Evolutionary conservation across 371 early-diverging fungal species (phyloP), one percentile per base, ranked within the genome.

Genomic region (Syncephalastrum contaminatum): DNA sequence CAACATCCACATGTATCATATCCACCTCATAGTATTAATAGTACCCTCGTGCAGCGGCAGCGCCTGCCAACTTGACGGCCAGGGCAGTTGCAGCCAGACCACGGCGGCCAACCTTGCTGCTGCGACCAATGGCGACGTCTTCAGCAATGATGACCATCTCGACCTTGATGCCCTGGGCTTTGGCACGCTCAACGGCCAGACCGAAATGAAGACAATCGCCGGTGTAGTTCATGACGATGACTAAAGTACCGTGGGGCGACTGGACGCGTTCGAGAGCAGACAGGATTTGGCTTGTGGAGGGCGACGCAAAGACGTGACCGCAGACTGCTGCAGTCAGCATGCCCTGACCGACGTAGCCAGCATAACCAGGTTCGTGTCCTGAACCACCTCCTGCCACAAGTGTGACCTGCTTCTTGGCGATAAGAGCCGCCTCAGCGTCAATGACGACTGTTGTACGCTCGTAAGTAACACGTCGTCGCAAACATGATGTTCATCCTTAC

Each of bases 301-400:
- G 92, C 8, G 91, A 91, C 0, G 92, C 92, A 76, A 93, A 93
- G 13, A 91, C 84, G 60, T 85, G 85, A 14, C 93, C 94, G n/a
- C 82, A 82, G 4, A 93, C 92, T 2, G 88, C 88, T 3, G 89
- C 92, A 0, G 85, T 73, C 19, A 93, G 77, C 80, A 89, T 80
- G 10, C 84, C 84, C 6, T 73, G 67, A 25, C 92, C 93, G 4
- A 93, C 87, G 52, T 79, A 88, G 1, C 90, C 92, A 14, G 85
- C 82, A 56, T 88, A 90, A 2, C 90, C 78, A 5, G 93, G 93
- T 66, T 93, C 94, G 69, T 93, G 94, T 19, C 94, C 93, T 43
- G 85, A 69, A 36, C 92, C 91, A 36, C 93, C 93, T 25, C 93
- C 93, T 54, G 88, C 85, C 47, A 93, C 72, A 14, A 92, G 62